Percentiles rank a stretch among this genome's conserved stretches.
These are phyloP conservation scores for Diospyros lotus DNA, from an alignment of 148 eudicot genomes.

Conservation along the genomic window DNA sequence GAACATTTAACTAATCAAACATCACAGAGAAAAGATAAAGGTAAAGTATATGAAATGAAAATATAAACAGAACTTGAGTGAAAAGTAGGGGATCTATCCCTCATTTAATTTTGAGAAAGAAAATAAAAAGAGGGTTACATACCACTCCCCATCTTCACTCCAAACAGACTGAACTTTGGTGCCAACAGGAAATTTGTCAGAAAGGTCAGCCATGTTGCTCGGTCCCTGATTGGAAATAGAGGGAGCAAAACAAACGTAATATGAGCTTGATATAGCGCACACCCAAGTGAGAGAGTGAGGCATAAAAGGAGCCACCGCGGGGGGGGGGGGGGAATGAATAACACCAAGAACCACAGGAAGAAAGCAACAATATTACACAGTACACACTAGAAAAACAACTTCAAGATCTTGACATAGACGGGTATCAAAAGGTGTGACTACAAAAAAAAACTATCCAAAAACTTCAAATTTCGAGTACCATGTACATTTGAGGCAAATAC, in stretches of 20 bases:
- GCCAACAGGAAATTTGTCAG: conserved; percentile 65
- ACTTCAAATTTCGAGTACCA: background rate
- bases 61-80: conserved; percentile 12
- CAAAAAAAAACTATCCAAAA: background rate
- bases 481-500: background rate
- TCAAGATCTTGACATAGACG: background rate
- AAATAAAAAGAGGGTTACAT: conserved; percentile 8
- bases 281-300: background rate
- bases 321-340: background rate
- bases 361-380: background rate
- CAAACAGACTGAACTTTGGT: conserved; percentile 91
- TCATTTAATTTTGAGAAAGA: background rate
- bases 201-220: conserved; percentile 30
- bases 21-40: conserved; percentile 23
- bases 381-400: background rate
- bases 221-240: conserved; percentile 33
- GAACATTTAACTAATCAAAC: conserved; percentile 60
- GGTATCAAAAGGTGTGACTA: background rate
- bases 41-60: conserved; percentile 27
- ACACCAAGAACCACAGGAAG: background rate
- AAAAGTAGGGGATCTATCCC: background rate
- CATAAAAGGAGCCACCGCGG: background rate
- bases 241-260: conserved; percentile 4
- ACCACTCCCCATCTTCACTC: conserved; percentile 99
- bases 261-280: background rate